These are phyloP conservation scores for Plasmodium chabaudi DNA, from an alignment of 169 alveolate species.

Conservation along the genomic window DNA sequence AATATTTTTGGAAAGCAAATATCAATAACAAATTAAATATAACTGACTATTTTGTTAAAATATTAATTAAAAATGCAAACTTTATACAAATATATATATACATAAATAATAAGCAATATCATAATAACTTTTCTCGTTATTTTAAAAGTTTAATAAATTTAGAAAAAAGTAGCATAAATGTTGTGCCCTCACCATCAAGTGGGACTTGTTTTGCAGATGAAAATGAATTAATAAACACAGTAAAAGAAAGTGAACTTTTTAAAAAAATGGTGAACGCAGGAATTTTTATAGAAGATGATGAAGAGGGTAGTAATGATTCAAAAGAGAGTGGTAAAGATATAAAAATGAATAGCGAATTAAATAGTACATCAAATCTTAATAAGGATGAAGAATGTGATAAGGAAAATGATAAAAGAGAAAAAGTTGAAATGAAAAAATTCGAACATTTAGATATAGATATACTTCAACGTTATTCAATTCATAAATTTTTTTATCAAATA, in stretches of 20 bases:
- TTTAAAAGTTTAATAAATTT: slow-evolving; percentile 28
- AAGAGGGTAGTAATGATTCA: not conserved
- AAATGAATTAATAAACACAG: not conserved
- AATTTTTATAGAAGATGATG: not conserved
- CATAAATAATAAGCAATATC: slow-evolving; percentile 49
- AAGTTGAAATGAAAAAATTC: not conserved
- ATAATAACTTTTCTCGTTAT: slow-evolving; percentile 43
- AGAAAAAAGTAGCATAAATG: slow-evolving; percentile 5
- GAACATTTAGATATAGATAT: not conserved
- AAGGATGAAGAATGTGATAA: not conserved
- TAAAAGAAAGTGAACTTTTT: not conserved
- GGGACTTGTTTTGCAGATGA: not conserved
- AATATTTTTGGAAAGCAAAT: slow-evolving; percentile 62
- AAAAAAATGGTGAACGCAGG: too few species aligned
- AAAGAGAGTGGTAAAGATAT: not conserved
- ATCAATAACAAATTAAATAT: slow-evolving; percentile 55
- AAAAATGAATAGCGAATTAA: not conserved
- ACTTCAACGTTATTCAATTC: slow-evolving; percentile 39
- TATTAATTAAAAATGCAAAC: slow-evolving; percentile 52
- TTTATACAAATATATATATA: slow-evolving; percentile 71
- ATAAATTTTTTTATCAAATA: slow-evolving; percentile 70
- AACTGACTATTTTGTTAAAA: slow-evolving; percentile 59
- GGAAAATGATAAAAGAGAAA: slow-evolving; percentile 1
- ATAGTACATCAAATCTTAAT: not conserved
- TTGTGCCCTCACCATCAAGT: not conserved